Evolutionary conservation across 2,329 filamentous ascomycete species (phyloP).

Genomic region (Trematosphaeria pertusa): DNA sequence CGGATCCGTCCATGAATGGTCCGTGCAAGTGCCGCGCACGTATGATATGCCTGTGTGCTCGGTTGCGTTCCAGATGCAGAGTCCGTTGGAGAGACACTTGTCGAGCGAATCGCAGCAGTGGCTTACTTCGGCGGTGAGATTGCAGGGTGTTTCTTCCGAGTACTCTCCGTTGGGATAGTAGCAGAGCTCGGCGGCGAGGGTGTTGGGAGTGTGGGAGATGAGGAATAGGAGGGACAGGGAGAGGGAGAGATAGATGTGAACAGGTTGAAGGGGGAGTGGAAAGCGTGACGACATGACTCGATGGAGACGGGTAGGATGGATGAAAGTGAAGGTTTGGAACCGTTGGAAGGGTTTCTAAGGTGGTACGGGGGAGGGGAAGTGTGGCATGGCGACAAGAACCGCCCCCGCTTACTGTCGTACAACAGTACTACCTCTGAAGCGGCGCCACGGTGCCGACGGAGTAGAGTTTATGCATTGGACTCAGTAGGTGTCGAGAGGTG

Average conservation of each 20-base stretch:
- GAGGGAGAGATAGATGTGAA: neutral
- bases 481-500: no score
- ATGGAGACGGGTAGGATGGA: no score
- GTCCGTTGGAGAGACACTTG: constrained; percentile 18
- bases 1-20: constrained; percentile 10
- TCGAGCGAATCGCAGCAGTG: constrained; percentile 16
- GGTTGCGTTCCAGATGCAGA: constrained; percentile 16
- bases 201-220: neutral
- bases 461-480: no score
- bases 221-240: neutral
- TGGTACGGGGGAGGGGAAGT: no score
- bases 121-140: constrained; percentile 12
- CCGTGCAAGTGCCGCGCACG: constrained; percentile 20
- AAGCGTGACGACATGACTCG: no score
- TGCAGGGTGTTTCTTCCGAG: constrained; percentile 14
- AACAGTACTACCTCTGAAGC: no score
- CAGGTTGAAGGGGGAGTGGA: no score
- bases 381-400: no score
- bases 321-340: no score
- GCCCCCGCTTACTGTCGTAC: no score
- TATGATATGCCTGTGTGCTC: constrained; percentile 18
- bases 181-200: constrained; percentile 10
- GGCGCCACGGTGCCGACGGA: no score
- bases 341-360: no score
- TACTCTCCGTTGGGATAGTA: constrained; percentile 18